Conservation (phyloP, 441 rosid genomes). For the Isatis lusitanica region DNA sequence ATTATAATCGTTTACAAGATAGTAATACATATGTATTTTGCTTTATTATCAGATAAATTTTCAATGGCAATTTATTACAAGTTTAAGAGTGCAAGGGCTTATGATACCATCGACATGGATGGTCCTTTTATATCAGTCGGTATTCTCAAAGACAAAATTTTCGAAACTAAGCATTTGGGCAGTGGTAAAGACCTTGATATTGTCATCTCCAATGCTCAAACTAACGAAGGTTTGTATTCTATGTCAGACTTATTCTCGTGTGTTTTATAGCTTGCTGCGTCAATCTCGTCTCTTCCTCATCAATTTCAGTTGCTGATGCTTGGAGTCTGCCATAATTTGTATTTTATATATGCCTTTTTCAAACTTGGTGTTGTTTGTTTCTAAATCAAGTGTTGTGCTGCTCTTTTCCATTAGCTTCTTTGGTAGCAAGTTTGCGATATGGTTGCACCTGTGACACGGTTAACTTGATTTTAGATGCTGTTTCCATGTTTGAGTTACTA, state of each 20-base stretch:
- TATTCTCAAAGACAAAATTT: slow-evolving; percentile 96
- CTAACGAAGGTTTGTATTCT: slow-evolving; percentile 92
- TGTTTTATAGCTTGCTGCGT: not conserved
- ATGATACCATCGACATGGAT: slow-evolving; percentile 89
- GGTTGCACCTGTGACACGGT: not conserved
- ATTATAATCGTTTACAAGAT: slow-evolving; percentile 10
- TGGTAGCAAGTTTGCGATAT: not conserved
- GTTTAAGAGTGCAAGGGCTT: slow-evolving; percentile 99
- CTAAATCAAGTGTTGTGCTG: slow-evolving; percentile 1
- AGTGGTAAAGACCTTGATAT: slow-evolving; percentile 98
- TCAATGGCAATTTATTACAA: slow-evolving; percentile 97
- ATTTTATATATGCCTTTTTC: not conserved
- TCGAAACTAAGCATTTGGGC: slow-evolving; percentile 98
- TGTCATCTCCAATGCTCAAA: slow-evolving; percentile 96
- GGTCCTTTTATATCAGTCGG: slow-evolving; percentile 97
- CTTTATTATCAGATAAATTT: slow-evolving; percentile 34
- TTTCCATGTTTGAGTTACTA: not conserved
- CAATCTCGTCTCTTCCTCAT: slow-evolving; percentile 1
- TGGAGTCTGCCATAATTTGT: not conserved
- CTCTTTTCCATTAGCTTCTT: not conserved
- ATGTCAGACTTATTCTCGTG: not conserved
- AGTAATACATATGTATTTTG: slow-evolving; percentile 37
- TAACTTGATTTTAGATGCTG: not conserved
- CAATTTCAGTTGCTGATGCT: not conserved
- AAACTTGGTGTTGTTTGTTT: slow-evolving; percentile 6